phyloP scores from a whole-genome alignment of 2,329 filamentous ascomycete species.

The Camptophora hylomeconis region DNA sequence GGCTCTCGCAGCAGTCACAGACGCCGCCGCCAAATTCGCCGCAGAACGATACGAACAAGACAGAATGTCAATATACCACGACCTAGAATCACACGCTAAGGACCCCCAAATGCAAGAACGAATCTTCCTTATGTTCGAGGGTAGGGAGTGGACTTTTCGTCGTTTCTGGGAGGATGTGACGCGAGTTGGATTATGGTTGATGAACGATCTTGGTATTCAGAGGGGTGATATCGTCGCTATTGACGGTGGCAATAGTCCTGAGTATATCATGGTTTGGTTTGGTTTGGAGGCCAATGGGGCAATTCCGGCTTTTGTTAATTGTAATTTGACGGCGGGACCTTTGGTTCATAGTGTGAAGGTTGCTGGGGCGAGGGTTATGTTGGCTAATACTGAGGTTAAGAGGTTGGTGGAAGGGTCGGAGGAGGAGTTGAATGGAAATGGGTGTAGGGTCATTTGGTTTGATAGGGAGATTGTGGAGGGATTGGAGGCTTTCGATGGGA shows the following conservation, averaged over 20 bases:
- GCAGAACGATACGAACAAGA: slow-evolving; percentile 33
- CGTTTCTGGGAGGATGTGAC: slow-evolving; percentile 41
- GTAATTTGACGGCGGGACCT: slow-evolving; percentile 45
- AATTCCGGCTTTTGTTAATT: slow-evolving; percentile 58
- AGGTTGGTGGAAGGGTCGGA: slow-evolving; percentile 32
- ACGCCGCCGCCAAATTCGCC: slow-evolving; percentile 9
- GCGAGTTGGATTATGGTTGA: slow-evolving; percentile 51
- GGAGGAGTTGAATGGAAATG: slow-evolving; percentile 42
- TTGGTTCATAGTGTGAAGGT: slow-evolving; percentile 53
- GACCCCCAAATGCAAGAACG: slow-evolving; percentile 39
- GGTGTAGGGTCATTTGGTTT: slow-evolving; percentile 32
- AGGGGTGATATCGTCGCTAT: slow-evolving; percentile 50
- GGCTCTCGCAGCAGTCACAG: slow-evolving; percentile 16
- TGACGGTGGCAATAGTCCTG: slow-evolving; percentile 54
- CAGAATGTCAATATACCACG: slow-evolving; percentile 52
- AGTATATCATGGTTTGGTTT: slow-evolving; percentile 54
- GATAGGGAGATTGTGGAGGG: slow-evolving; percentile 40
- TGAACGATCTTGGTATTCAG: slow-evolving; percentile 40
- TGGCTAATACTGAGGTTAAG: slow-evolving; percentile 47
- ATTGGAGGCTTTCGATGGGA: slow-evolving; percentile 35
- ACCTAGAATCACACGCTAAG: slow-evolving; percentile 46
- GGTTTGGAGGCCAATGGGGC: slow-evolving; percentile 53
- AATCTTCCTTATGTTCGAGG: slow-evolving; percentile 55
- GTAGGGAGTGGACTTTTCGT: slow-evolving; percentile 46
- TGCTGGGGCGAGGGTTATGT: slow-evolving; percentile 40